A percentile compares a stretch with the other conserved stretches of the same genome.
phyloP scores from a whole-genome alignment of 1,284 basidiomycete genomes.

The Coniferiporia weirii region DNA sequence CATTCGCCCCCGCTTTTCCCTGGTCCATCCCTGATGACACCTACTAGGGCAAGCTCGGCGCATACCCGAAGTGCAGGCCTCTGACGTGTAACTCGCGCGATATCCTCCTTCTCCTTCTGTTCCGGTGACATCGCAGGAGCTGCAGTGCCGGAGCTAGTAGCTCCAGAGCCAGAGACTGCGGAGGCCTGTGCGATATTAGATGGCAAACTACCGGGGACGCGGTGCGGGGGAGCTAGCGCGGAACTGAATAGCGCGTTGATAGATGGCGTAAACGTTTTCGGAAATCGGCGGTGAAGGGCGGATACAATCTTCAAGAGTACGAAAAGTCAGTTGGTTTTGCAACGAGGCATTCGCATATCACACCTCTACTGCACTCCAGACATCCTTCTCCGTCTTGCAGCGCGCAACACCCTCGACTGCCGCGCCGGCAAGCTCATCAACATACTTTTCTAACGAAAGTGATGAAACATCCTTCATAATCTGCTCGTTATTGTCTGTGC shows the following conservation, averaged over 20 bases:
- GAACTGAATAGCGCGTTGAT: conserved; percentile 62
- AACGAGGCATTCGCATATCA: conserved; percentile 21
- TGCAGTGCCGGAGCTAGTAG: conserved; percentile 18
- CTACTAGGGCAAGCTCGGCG: conserved; percentile 86
- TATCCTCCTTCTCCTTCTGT: conserved; percentile 92
- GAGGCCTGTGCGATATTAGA: background rate
- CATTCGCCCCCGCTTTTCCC: conserved; percentile 75
- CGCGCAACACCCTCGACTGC: conserved; percentile 79
- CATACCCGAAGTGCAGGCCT: conserved; percentile 82
- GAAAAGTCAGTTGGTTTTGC: conserved; percentile 10
- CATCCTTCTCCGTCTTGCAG: conserved; percentile 86
- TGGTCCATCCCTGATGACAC: conserved; percentile 66
- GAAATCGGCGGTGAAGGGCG: conserved; percentile 84
- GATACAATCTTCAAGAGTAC: conserved; percentile 66
- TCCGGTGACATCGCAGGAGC: conserved; percentile 62
- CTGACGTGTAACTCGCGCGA: conserved; percentile 74
- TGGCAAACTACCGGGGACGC: conserved; percentile 29
- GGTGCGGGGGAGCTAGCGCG: conserved; percentile 62
- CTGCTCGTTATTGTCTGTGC: conserved; percentile 74
- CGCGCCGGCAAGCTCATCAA: conserved; percentile 90
- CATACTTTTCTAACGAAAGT: conserved; percentile 90
- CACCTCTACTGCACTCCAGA: conserved; percentile 90
- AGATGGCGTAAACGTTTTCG: conserved; percentile 70
- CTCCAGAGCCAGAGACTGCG: conserved; percentile 1
- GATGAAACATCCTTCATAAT: conserved; percentile 88